These are phyloP conservation scores for Phytophthora colocasiae DNA, from an alignment of 352 stramenopile species.

Conservation along the genomic window DNA sequence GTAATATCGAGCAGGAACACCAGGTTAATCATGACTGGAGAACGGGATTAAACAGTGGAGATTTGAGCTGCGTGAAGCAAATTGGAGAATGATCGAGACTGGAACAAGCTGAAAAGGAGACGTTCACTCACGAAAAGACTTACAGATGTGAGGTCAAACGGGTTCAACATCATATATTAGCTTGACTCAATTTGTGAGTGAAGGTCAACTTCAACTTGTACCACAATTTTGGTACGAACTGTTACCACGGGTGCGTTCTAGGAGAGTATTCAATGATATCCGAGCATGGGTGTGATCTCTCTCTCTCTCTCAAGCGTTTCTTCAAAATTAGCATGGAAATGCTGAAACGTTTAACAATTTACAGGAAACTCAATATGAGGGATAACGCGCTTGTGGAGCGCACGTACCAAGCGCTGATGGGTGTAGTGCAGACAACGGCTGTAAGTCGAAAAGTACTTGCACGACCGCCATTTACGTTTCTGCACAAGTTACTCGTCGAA, in stretches of 20 bases:
- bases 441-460: constrained; percentile 73
- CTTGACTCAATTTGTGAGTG: constrained; percentile 15
- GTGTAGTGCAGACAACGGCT: constrained; percentile 71
- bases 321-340: constrained; percentile 8
- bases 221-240: not conserved
- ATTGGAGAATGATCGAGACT: constrained; percentile 24
- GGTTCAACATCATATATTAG: constrained; percentile 7
- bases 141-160: constrained; percentile 7
- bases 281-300: too few species aligned
- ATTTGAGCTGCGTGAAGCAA: constrained; percentile 13
- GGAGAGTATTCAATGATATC: not conserved
- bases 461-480: constrained; percentile 82
- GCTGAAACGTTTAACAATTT: constrained; percentile 4
- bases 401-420: constrained; percentile 69
- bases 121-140: constrained; percentile 25
- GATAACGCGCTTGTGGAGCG: constrained; percentile 57
- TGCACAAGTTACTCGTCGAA: constrained; percentile 83
- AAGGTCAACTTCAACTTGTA: constrained; percentile 41
- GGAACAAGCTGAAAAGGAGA: constrained; percentile 3
- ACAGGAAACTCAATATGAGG: constrained; percentile 12
- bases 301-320: not conserved
- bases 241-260: too few species aligned
- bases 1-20: constrained; percentile 81
- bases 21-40: constrained; percentile 63
- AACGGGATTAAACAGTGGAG: not conserved